Evolutionary conservation across 1,284 basidiomycete genomes (phyloP), one percentile per base, ranked within the genome.

Genomic region (Abortiporus biennis): DNA sequence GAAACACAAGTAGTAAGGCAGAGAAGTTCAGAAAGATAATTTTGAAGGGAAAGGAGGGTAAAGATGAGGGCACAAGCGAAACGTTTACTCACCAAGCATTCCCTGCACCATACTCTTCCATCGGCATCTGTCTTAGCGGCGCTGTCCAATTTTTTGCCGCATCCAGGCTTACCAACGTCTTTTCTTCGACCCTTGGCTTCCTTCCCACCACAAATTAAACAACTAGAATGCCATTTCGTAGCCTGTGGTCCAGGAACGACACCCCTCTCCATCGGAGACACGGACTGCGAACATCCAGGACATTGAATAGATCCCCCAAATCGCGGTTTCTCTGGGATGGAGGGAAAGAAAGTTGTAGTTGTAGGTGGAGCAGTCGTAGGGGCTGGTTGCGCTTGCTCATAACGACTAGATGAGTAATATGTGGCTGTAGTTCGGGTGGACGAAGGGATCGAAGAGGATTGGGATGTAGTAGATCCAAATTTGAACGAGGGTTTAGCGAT

Each of bases 171-270:
- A 29, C 69, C 72, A 36, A 70, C 71, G 46, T 73, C 72, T 49
- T 72, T 74, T 49, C 66, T 57, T 6, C 58, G 53, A 9, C 62
- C 62, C 35, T 61, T 65, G 16, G 55, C 62, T 4, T 66, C 62
- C 56, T 78, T 84, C 0, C 86, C 87, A 3, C 88, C 88, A 54
- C 87, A 91, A 4, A 87, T 70, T 40, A 91, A 68, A 57, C 87
- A 91, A 21, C 69, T 57, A 11, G 72, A 68, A 60, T 91, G 87
- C 87, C 87, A 91, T 46, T 75, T 71, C 15, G 79, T 80, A 22
- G 82, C 81, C 49, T 85, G 80, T 11, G 87, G 88, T 5, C 87
- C 87, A 17, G 84, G 79, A 23, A 91, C 82, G 17, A 89, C 85
- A 4, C 87, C 87, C 46, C 74, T 68, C 55, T 91, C 86, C 85